A percentile compares a stretch with the other conserved stretches of the same genome.
Evolutionary conservation across 2,329 filamentous ascomycete genomes (phyloP).

Genomic region (Eutypella sp.): DNA sequence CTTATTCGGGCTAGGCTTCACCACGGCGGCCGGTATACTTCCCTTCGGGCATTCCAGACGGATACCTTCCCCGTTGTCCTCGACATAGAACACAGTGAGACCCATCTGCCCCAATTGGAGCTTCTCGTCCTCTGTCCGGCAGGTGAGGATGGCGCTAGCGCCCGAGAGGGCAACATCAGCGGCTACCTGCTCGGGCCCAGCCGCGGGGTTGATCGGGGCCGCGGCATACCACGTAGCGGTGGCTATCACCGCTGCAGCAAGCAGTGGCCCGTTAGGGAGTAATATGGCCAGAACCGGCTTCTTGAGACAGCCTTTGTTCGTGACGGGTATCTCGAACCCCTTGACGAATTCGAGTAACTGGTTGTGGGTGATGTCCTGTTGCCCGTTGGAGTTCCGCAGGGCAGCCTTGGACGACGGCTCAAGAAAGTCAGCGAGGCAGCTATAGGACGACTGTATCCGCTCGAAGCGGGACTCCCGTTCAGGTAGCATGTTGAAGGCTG

Average conservation of each 20-base stretch:
- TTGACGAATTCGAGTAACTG: conserved; percentile 27
- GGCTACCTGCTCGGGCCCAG: conserved; percentile 44
- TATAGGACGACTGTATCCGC: background rate
- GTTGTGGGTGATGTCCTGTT: conserved; percentile 26
- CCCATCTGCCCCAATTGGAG: conserved; percentile 31
- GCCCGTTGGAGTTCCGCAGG: conserved; percentile 19
- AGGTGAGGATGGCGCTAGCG: conserved; percentile 42
- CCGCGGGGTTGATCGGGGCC: conserved; percentile 46
- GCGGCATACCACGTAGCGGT: conserved; percentile 46
- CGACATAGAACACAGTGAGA: conserved; percentile 35
- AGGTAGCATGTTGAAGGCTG: background rate
- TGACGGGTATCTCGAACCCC: conserved; percentile 27
- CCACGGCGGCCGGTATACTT: background rate
- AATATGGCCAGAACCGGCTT: conserved; percentile 46
- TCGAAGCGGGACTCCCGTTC: background rate
- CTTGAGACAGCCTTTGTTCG: conserved; percentile 2
- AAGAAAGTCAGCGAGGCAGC: conserved; percentile 35
- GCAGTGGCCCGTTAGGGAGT: conserved; percentile 47
- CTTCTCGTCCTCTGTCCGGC: conserved; percentile 32
- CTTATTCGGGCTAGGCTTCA: conserved; percentile 29
- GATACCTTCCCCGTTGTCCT: conserved; percentile 33
- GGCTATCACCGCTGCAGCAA: conserved; percentile 46
- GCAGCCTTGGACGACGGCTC: conserved; percentile 21
- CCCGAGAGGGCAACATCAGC: conserved; percentile 44
- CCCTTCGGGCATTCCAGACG: conserved; percentile 12